A percentile compares a stretch with the other conserved stretches of the same genome.
Conservation (phyloP, 768 basidiomycete species). For the Dentipellis sp. region DNA sequence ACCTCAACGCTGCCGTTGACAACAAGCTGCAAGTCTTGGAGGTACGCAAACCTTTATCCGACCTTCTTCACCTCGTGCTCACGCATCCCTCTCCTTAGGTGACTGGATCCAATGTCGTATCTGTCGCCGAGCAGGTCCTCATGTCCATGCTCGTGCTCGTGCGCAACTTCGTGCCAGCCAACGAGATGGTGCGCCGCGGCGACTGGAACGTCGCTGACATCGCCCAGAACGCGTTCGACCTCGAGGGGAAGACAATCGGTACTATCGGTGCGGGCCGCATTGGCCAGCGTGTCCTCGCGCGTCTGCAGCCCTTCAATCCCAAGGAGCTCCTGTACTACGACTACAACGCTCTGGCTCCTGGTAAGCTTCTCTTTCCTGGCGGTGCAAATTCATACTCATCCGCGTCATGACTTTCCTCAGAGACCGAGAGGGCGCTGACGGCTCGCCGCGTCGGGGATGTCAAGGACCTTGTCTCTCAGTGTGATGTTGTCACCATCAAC, state of each 20-base stretch:
- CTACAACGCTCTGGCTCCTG: slow-evolving; percentile 22
- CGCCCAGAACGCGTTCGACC: slow-evolving; percentile 33
- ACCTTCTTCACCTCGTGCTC: neutral
- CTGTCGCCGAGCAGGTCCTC: slow-evolving; percentile 34
- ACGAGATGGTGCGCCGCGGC: slow-evolving; percentile 28
- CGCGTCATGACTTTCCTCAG: neutral
- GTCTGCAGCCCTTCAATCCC: slow-evolving; percentile 25
- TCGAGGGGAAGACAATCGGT: slow-evolving; percentile 39
- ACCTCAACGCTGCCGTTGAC: slow-evolving; percentile 75
- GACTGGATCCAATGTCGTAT: slow-evolving; percentile 32
- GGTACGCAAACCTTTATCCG: slow-evolving; percentile 16
- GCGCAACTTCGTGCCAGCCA: slow-evolving; percentile 32
- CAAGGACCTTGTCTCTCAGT: slow-evolving; percentile 11
- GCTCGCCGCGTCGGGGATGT: slow-evolving; percentile 31
- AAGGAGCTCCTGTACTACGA: slow-evolving; percentile 40
- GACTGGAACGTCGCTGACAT: slow-evolving; percentile 33
- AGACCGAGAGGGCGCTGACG: slow-evolving; percentile 23
- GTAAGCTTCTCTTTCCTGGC: neutral
- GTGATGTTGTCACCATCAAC: slow-evolving; percentile 40
- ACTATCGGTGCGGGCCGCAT: slow-evolving; percentile 36
- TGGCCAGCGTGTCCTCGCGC: slow-evolving; percentile 28
- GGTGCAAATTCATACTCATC: neutral
- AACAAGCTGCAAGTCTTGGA: slow-evolving; percentile 70
- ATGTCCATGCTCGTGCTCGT: slow-evolving; percentile 37
- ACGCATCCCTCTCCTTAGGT: slow-evolving; percentile 9